Evolutionary conservation across 192 early-diverging fungal species (phyloP), one percentile per base, ranked within the genome.

Genomic region (Gorgonomyces haynaldii): DNA sequence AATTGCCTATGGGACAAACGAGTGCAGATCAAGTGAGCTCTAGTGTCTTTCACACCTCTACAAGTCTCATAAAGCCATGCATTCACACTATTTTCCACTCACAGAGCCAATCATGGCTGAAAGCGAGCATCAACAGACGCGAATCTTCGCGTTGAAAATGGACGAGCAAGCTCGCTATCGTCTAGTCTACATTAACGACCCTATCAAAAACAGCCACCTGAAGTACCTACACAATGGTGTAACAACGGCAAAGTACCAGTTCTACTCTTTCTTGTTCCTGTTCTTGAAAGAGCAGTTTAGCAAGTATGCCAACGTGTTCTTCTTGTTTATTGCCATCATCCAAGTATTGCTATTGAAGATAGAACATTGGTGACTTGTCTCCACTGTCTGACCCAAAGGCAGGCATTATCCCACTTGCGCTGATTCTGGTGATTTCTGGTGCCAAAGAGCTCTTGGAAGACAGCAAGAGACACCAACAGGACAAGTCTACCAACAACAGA

Each of bases 251-350:
- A 99, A 99, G 66, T 99, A 99, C 74, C 95, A 85, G 56, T 36
- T 79, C 23, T 50, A 83, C n/a, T 89, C 91, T 8, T 99, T 99
- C 50, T 39, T 97, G 36, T 87, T 86, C 47, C 93, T 88, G 70
- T 97, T 97, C 58, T 69, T 99, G 37, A 83, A 82, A 45, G 94
- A 96, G 66, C 91, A 99, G 74, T 99, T 99, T 53, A 86, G 84
- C 36, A 92, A 93, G 67, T 97, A 96, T 68, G 96, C 96, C 45
- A 99, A 99, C 69, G 64, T 97, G 57, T 99, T 97, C 58, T 99
- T 99, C 75, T 65, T 99, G 64, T 94, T 99, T 62, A 97, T 89
- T 12, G 90, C 87, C 7, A 80, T 77, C 37, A 94, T 97, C 39
- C 91, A 95, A 70, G 85, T 88, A 74, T 3, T 46, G 17, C 29